Conservation (phyloP, 108 stramenopile species). For the Fistulifera pelliculosa region DNA sequence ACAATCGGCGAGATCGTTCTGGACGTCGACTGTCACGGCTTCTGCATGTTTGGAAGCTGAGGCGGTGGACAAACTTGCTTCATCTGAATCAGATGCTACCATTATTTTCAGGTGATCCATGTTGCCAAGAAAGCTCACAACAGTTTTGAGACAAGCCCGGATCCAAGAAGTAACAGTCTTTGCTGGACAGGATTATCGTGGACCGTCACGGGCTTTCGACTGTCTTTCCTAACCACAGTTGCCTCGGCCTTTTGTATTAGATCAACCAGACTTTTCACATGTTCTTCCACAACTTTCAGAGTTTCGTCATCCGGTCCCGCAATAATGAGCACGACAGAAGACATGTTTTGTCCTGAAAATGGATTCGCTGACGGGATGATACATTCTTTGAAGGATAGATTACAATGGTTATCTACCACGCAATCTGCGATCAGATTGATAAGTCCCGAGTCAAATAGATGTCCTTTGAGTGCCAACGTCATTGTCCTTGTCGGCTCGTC, state of each 20-base stretch:
- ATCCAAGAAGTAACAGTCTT: conserved; percentile 69
- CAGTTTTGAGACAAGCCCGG: conserved; percentile 68
- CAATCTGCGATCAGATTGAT: conserved; percentile 79
- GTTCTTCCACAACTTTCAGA: conserved; percentile 25
- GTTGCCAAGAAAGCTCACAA: conserved; percentile 53
- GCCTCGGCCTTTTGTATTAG: conserved; percentile 47
- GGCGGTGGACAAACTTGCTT: conserved; percentile 43
- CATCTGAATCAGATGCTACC: conserved; percentile 51
- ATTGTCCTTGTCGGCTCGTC: conserved; percentile 6
- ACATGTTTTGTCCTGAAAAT: conserved; percentile 15
- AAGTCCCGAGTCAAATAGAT: conserved; percentile 73
- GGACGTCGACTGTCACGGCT: conserved; percentile 36
- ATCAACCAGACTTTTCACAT: conserved; percentile 36
- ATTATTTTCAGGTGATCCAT: conserved; percentile 28
- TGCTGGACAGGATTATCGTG: conserved; percentile 19
- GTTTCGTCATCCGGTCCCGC: conserved; percentile 25
- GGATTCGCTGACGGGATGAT: conserved; percentile 17
- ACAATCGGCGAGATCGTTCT: conserved; percentile 25
- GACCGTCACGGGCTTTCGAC: conserved; percentile 14
- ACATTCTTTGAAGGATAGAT: conserved; percentile 54
- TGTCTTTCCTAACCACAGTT: conserved; percentile 32
- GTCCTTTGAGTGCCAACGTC: conserved; percentile 16
- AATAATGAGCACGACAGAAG: conserved; percentile 33
- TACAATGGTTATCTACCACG: conserved; percentile 48
- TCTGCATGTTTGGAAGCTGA: conserved; percentile 25